These are phyloP conservation scores for Garcia nutans DNA, from an alignment of 345 rosid genomes.

Conservation along the genomic window DNA sequence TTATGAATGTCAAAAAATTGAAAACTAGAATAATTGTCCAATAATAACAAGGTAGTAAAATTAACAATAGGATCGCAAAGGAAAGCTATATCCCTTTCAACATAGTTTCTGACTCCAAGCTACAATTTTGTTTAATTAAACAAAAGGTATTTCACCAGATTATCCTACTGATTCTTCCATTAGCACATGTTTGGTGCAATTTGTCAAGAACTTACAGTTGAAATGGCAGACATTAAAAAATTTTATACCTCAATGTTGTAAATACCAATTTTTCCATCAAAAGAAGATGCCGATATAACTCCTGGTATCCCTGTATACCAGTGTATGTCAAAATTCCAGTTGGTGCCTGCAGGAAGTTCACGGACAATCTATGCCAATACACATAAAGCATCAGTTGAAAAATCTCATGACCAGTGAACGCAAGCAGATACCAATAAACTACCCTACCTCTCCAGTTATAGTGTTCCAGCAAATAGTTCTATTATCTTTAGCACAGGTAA, in stretches of 20 bases:
- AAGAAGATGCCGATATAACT: conserved; percentile 93
- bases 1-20: not conserved
- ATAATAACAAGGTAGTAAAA: not conserved
- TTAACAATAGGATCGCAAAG: not conserved
- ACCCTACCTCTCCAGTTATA: conserved; percentile 71
- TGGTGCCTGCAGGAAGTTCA: conserved; percentile 92
- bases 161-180: not conserved
- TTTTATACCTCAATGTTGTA: conserved; percentile 85
- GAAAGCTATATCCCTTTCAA: not conserved
- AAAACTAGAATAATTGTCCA: not conserved
- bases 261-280: conserved; percentile 92
- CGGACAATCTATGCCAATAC: conserved; percentile 58
- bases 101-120: not conserved
- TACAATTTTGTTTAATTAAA: not conserved
- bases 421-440: conserved; percentile 6
- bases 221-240: not conserved
- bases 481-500: conserved; percentile 96
- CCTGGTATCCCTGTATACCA: conserved; percentile 98
- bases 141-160: not conserved
- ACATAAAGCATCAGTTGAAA: not conserved
- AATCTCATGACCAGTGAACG: not conserved
- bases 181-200: not conserved
- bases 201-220: not conserved
- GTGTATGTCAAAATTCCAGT: conserved; percentile 98
- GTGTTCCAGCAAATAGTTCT: conserved; percentile 99